Evolutionary conservation across 345 rosid genomes (phyloP), one percentile per base, ranked within the genome.

Genomic region (Gossypium turneri): DNA sequence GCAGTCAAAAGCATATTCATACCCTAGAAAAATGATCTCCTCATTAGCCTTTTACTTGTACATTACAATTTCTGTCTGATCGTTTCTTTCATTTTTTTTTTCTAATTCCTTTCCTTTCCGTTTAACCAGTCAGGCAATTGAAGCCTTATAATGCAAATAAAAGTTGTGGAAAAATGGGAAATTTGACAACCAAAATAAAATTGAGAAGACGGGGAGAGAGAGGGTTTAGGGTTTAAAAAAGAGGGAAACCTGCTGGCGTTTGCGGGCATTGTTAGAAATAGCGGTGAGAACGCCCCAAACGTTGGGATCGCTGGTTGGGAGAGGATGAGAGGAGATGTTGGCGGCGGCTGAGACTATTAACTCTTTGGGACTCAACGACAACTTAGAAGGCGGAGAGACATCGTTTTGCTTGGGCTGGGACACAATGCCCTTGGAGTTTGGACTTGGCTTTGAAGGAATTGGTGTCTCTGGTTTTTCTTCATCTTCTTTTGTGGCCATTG

Each of bases 281-380:
- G 97, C 98, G 70, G 97, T 93, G 78, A 95, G 98, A 70, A 95
- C 94, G 3, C 90, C 98, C 98, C 97, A 95, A 41, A 91, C 99
- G 51, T 82, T 63, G 1, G 91, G 85, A 61, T 90, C 97, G 73
- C 79, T 77, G 79, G 86, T 85, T 56, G 81, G 84, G 55, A 95
- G 86, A 58, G 94, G 90, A 83, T 91, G 92, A 29, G 96, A 79
- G 45, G 97, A 76, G 82, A 89, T 74, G 22, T 82, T 90, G 73
- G 86, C 74, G 67, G 98, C 97, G 47, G 75, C 88, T 17, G 91
- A 84, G 80, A 81, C 62, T 41, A 91, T 80, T 83, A 83, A 88
- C 13, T 86, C 87, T 74, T 76, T 78, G 9, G 89, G 81, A 61
- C 78, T 80, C 75, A 73, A 60, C 67, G 87, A 81, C 76, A 84